These are phyloP conservation scores for Skeletonema tropicum DNA, from an alignment of 108 stramenopile species.

Conservation along the genomic window DNA sequence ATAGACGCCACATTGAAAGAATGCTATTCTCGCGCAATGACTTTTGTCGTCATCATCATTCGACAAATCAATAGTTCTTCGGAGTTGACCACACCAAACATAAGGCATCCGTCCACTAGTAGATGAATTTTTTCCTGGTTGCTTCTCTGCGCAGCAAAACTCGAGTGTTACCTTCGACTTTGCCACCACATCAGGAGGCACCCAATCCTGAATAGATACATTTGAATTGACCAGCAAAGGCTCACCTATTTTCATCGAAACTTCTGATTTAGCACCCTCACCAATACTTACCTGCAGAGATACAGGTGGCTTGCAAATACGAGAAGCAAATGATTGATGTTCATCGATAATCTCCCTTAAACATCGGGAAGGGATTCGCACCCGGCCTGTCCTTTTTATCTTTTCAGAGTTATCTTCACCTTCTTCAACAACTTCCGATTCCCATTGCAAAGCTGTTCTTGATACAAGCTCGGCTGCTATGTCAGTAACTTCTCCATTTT, in stretches of 20 bases:
- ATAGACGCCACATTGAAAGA: slow-evolving; percentile 68
- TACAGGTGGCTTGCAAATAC: slow-evolving; percentile 76
- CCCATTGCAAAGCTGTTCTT: slow-evolving; percentile 66
- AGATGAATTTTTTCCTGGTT: slow-evolving; percentile 33
- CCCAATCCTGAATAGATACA: slow-evolving; percentile 59
- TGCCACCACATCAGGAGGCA: slow-evolving; percentile 51
- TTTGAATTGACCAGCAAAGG: slow-evolving; percentile 52
- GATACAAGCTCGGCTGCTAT: slow-evolving; percentile 56
- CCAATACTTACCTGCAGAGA: slow-evolving; percentile 47
- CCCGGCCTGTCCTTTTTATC: slow-evolving; percentile 51
- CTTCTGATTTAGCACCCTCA: slow-evolving; percentile 11
- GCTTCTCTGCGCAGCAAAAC: slow-evolving; percentile 76
- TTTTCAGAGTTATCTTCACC: slow-evolving; percentile 43
- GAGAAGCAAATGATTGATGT: slow-evolving; percentile 67
- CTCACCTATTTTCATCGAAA: slow-evolving; percentile 43
- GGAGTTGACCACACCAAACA: slow-evolving; percentile 79
- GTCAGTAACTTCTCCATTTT: slow-evolving; percentile 47
- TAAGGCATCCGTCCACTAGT: slow-evolving; percentile 35
- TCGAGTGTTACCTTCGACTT: slow-evolving; percentile 60
- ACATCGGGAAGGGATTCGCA: slow-evolving; percentile 64
- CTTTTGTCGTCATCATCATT: slow-evolving; percentile 45
- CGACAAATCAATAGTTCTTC: slow-evolving; percentile 46
- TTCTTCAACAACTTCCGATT: slow-evolving; percentile 52
- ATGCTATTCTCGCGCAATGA: slow-evolving; percentile 65
- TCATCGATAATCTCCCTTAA: slow-evolving; percentile 72